Evolutionary conservation across 2,329 filamentous ascomycete species (phyloP).

Genomic region (Nigrospora oryzae): DNA sequence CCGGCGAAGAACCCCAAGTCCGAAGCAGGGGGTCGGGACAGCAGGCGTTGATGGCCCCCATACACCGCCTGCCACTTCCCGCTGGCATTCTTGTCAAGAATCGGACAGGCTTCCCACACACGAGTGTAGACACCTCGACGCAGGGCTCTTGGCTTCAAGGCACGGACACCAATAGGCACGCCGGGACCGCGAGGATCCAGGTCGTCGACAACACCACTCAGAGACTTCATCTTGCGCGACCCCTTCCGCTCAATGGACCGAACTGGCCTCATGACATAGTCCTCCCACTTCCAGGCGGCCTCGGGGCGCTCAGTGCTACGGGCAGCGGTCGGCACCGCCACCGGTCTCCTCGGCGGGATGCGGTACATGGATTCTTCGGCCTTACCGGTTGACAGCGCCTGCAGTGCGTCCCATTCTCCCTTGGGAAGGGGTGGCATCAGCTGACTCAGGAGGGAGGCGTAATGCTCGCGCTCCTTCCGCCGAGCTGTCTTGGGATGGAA

Average conservation of each 20-base stretch:
- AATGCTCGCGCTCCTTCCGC: constrained; percentile 39
- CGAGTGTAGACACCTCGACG: constrained; percentile 33
- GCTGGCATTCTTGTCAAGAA: constrained; percentile 23
- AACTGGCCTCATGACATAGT: constrained; percentile 29
- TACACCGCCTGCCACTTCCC: constrained; percentile 31
- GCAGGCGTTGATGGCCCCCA: constrained; percentile 26
- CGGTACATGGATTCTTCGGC: constrained; percentile 25
- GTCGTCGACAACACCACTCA: constrained; percentile 24
- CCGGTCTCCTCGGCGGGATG: constrained; percentile 25
- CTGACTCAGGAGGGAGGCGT: constrained; percentile 33
- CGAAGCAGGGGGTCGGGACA: constrained; percentile 19
- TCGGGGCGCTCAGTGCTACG: neutral
- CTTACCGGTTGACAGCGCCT: constrained; percentile 33
- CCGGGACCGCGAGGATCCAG: constrained; percentile 24
- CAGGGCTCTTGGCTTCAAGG: constrained; percentile 31
- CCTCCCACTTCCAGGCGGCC: constrained; percentile 29
- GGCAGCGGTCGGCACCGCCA: constrained; percentile 11
- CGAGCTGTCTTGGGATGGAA: constrained; percentile 27
- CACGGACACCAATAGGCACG: constrained; percentile 21
- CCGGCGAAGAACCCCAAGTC: constrained; percentile 41
- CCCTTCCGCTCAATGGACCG: constrained; percentile 27
- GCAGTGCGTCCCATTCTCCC: constrained; percentile 48
- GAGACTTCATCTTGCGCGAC: constrained; percentile 23
- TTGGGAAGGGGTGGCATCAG: constrained; percentile 45
- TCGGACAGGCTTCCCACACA: constrained; percentile 19